Conservation (phyloP, 2,329 filamentous ascomycete genomes). For the Orbilia blumenaviensis region DNA sequence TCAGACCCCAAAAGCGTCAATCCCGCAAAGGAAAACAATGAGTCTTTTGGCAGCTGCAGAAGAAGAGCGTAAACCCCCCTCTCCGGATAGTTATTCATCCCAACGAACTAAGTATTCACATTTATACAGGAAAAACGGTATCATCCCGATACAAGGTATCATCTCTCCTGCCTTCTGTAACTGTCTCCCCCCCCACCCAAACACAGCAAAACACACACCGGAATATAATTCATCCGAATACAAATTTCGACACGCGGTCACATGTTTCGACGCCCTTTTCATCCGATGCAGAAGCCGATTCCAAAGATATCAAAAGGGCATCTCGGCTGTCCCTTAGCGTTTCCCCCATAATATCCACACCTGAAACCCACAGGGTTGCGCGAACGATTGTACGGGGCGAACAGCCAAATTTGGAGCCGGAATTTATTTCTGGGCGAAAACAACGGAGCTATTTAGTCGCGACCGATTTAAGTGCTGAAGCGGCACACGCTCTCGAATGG, state of each 20-base stretch:
- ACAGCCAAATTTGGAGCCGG: slow-evolving; percentile 76
- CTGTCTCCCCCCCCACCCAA: slow-evolving; percentile 54
- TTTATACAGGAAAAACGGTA: slow-evolving; percentile 55
- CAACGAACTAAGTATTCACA: neutral
- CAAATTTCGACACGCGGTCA: slow-evolving; percentile 78
- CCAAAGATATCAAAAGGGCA: slow-evolving; percentile 84
- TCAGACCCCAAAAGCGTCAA: slow-evolving; percentile 31
- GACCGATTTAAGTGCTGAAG: slow-evolving; percentile 92
- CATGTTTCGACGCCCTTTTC: slow-evolving; percentile 71
- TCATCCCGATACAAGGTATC: slow-evolving; percentile 56
- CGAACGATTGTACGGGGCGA: slow-evolving; percentile 91
- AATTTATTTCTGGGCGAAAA: slow-evolving; percentile 79
- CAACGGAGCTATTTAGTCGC: slow-evolving; percentile 94
- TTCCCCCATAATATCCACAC: slow-evolving; percentile 79
- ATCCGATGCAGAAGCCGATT: slow-evolving; percentile 85
- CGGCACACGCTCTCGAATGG: slow-evolving; percentile 95
- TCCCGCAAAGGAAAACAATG: slow-evolving; percentile 64
- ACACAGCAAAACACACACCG: slow-evolving; percentile 64
- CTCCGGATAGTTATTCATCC: neutral
- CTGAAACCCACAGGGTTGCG: slow-evolving; percentile 80
- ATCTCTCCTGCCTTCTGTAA: slow-evolving; percentile 55
- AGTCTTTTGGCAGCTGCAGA: slow-evolving; percentile 78
- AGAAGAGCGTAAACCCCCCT: slow-evolving; percentile 73
- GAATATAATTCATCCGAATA: slow-evolving; percentile 77
- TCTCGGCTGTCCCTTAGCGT: slow-evolving; percentile 84